Percentiles rank a stretch among this genome's conserved stretches.
phyloP scores from a whole-genome alignment of 139 green algal species.

The Eudorina sp. region DNA sequence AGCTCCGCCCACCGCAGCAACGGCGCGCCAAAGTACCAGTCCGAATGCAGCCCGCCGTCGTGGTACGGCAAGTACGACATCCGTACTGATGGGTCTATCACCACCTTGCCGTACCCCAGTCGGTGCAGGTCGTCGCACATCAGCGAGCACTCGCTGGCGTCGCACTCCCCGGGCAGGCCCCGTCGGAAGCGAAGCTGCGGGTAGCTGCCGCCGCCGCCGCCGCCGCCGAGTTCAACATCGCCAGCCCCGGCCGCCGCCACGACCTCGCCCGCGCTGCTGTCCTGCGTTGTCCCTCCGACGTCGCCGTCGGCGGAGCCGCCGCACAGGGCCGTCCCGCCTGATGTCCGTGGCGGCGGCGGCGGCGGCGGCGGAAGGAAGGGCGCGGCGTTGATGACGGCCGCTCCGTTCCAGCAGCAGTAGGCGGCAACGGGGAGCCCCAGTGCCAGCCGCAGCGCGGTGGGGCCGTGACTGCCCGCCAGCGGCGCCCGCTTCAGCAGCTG shows the following conservation, averaged over 20 bases:
- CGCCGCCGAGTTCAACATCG: no score
- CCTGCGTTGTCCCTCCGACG: not conserved
- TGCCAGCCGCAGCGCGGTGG: slow-evolving; percentile 40
- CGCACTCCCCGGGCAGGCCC: slow-evolving; percentile 55
- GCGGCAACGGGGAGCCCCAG: slow-evolving; percentile 66
- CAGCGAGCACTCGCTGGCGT: slow-evolving; percentile 70
- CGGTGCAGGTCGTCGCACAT: slow-evolving; percentile 73
- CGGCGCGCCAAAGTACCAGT: slow-evolving; percentile 1
- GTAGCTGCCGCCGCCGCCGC: not conserved
- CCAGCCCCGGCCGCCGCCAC: no score
- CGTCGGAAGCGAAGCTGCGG: slow-evolving; percentile 34
- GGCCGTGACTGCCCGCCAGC: slow-evolving; percentile 6
- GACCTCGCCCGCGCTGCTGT: not conserved
- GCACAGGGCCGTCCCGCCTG: not conserved
- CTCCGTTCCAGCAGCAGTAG: slow-evolving; percentile 80
- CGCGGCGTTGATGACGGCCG: slow-evolving; percentile 63
- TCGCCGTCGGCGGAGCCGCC: not conserved
- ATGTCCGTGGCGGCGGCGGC: not conserved
- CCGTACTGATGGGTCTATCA: slow-evolving; percentile 73
- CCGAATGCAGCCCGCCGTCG: not conserved
- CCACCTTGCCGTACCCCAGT: slow-evolving; percentile 59
- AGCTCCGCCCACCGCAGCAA: slow-evolving; percentile 12
- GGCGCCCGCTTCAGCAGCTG: slow-evolving; percentile 19
- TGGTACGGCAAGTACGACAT: slow-evolving; percentile 61
- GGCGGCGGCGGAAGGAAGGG: slow-evolving; percentile 42